These are phyloP conservation scores for Voacanga thouarsii DNA, from an alignment of 257 asterid genomes.

Conservation along the genomic window DNA sequence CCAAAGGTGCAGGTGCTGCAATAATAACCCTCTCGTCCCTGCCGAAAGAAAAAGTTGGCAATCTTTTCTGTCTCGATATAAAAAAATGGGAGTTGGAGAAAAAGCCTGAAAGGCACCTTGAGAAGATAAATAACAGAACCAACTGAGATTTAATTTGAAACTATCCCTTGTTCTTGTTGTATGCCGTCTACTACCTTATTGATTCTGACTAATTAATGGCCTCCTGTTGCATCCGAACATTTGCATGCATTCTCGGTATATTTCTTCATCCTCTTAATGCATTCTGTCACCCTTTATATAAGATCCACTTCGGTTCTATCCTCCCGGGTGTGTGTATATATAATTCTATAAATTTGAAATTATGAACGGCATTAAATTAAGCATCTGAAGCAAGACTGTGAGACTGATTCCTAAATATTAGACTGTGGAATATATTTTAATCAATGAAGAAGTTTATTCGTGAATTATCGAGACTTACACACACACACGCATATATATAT, in stretches of 20 bases:
- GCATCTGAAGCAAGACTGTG: background rate
- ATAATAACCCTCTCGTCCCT: constrained; percentile 21
- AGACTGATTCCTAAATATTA: too few relatives aligned
- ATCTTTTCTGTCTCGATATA: background rate
- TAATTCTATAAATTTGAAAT: too few relatives aligned
- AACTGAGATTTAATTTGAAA: constrained; percentile 14
- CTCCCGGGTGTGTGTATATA: too few relatives aligned
- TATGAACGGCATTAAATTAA: background rate
- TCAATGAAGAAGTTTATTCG: too few relatives aligned
- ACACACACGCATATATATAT: too few relatives aligned
- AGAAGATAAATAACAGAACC: constrained; percentile 12
- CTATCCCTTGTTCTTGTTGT: constrained; percentile 4
- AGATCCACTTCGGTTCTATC: background rate
- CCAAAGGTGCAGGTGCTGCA: background rate
- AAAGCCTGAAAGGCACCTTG: constrained; percentile 8
- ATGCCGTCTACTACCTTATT: background rate
- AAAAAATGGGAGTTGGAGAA: background rate
- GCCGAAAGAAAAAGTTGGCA: constrained; percentile 13
- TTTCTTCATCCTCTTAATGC: constrained; percentile 8
- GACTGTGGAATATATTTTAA: too few relatives aligned
- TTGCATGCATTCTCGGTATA: background rate
- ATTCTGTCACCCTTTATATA: constrained; percentile 2
- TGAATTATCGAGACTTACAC: background rate
- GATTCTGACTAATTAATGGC: constrained; percentile 11
- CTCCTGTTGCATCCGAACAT: background rate